phyloP scores from a whole-genome alignment of 1,284 basidiomycete genomes.

The Neonothopanus nambi region DNA sequence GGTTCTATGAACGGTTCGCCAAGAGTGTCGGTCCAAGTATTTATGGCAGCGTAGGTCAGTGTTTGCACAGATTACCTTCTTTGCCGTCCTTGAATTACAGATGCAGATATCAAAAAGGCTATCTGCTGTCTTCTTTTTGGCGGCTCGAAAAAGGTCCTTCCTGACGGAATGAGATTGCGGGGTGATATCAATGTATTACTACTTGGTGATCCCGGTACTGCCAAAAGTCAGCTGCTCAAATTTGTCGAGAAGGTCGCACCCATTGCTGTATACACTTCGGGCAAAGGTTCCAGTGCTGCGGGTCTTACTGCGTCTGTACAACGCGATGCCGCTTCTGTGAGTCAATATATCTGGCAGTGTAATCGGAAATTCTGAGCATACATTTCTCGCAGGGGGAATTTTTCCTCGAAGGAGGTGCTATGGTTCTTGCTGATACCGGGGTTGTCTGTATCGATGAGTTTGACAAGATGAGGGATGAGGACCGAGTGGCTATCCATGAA shows the following conservation, averaged over 20 bases:
- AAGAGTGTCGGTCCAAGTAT: conserved; percentile 97
- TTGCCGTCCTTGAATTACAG: conserved; percentile 8
- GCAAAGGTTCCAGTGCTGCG: conserved; percentile 96
- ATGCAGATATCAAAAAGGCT: conserved; percentile 94
- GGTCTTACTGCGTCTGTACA: conserved; percentile 98
- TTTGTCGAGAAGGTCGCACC: conserved; percentile 99
- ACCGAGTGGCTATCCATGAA: conserved; percentile 98
- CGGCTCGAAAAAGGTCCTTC: conserved; percentile 97
- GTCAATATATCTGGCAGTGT: conserved; percentile 28
- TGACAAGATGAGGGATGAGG: conserved; percentile 99
- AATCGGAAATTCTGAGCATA: neutral
- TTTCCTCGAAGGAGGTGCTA: conserved; percentile 98
- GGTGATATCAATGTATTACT: conserved; percentile 98
- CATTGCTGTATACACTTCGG: conserved; percentile 97
- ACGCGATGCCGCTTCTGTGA: conserved; percentile 85
- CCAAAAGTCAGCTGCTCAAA: conserved; percentile 96
- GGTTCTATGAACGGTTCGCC: conserved; percentile 93
- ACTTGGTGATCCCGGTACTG: conserved; percentile 97
- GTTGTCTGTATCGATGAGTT: conserved; percentile 99
- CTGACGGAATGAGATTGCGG: conserved; percentile 95
- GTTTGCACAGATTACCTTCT: neutral
- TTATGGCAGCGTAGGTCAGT: conserved; percentile 86
- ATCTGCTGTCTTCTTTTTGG: conserved; percentile 95
- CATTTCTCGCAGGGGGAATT: conserved; percentile 79
- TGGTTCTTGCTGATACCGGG: conserved; percentile 98